Conservation (phyloP, 805 yeast species). For the Candida xyloterini region DNA sequence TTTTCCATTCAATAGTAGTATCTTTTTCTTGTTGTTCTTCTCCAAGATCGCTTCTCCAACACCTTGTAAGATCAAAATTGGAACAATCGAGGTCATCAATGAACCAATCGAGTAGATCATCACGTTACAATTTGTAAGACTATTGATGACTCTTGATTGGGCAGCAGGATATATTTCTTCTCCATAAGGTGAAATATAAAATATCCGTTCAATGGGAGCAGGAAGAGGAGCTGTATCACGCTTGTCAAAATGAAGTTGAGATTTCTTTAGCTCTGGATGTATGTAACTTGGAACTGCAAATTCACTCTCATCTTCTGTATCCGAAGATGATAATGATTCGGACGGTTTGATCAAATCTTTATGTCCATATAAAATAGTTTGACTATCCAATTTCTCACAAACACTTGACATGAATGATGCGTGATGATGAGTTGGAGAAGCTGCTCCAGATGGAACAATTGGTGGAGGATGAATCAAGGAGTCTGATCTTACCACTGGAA, state of each 20-base stretch:
- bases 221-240: slow-evolving; percentile 57
- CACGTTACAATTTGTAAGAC: slow-evolving; percentile 48
- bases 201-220: slow-evolving; percentile 69
- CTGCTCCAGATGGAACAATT: slow-evolving; percentile 15
- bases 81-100: slow-evolving; percentile 81
- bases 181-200: slow-evolving; percentile 83
- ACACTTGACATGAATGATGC: not conserved
- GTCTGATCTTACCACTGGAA: slow-evolving; percentile 16
- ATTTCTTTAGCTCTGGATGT: slow-evolving; percentile 71
- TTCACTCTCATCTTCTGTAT: slow-evolving; percentile 33
- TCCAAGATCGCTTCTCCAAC: slow-evolving; percentile 57
- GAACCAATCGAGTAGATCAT: slow-evolving; percentile 83
- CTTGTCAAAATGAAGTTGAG: slow-evolving; percentile 74
- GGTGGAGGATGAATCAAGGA: slow-evolving; percentile 22
- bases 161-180: slow-evolving; percentile 80
- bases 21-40: slow-evolving; percentile 35
- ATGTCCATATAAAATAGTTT: slow-evolving; percentile 21
- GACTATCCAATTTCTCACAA: slow-evolving; percentile 14
- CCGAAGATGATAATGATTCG: slow-evolving; percentile 2
- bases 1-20: slow-evolving; percentile 70
- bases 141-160: slow-evolving; percentile 54
- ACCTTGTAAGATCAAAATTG: slow-evolving; percentile 71
- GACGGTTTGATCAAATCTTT: not conserved
- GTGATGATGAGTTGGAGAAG: slow-evolving; percentile 13
- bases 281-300: slow-evolving; percentile 69